Conservation (phyloP, 2,329 filamentous ascomycete genomes). For the Diaporthe vaccinii region DNA sequence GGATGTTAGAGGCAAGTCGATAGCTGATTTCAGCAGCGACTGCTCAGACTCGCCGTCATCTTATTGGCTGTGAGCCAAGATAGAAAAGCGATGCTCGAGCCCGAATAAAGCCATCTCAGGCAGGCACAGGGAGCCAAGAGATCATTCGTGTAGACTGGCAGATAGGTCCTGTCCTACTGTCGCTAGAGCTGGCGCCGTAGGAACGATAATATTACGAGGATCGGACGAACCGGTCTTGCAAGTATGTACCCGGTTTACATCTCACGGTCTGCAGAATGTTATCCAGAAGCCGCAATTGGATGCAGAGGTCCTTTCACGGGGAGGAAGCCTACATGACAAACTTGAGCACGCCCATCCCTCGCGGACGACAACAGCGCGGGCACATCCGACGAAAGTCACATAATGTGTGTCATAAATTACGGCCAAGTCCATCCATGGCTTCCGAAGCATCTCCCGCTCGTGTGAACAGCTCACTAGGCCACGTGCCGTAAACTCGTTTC, state of each 20-base stretch:
- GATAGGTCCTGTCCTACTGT: background rate
- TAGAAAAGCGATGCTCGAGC: background rate
- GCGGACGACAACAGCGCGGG: background rate
- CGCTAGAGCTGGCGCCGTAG: background rate
- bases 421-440: background rate
- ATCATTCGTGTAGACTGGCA: background rate
- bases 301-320: background rate
- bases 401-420: background rate
- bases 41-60: background rate
- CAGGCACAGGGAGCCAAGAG: background rate
- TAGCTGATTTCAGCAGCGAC: background rate
- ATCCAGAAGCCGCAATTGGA: background rate
- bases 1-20: background rate
- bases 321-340: constrained; percentile 5
- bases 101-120: background rate
- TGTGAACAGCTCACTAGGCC: constrained; percentile 9
- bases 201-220: background rate
- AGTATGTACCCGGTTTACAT: background rate
- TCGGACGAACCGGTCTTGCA: background rate
- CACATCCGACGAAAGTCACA: constrained; percentile 8
- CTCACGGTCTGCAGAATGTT: background rate
- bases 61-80: background rate
- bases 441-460: background rate
- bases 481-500: background rate
- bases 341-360: background rate